Evolutionary conservation across 2,329 filamentous ascomycete species (phyloP), one percentile per base, ranked within the genome.

Genomic region (Nigrospora sphaerica): DNA sequence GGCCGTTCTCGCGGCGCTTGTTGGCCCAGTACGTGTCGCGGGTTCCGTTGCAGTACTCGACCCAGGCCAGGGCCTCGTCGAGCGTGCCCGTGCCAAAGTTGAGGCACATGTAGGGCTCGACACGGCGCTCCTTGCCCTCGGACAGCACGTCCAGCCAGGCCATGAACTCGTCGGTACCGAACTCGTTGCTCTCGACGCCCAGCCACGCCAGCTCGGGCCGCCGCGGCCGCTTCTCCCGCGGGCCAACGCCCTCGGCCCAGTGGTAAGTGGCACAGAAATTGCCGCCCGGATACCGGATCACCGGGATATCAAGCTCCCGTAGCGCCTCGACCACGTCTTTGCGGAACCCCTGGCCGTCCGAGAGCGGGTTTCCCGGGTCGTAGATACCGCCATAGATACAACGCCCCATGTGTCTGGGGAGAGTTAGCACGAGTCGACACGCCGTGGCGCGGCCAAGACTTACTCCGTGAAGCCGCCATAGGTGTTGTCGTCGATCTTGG

Each of bases 341-440:
- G 35, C 88, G 83, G 68, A 88, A 92, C 37, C 87, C 87, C 53
- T 86, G 73, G 45, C 80, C 72, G 55, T 91, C 86, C 2, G 85
- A 83, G n/a, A 90, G 74, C 3, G 80, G 68, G 62, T 83, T 90
- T 32, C 75, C 77, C 1, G 86, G 87, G 55, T 92, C 87, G 66
- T 90, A 92, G 61, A 93, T 85, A 53, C 88, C 88, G 52, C 86
- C 86, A 62, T 93, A 92, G 60, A 93, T 90, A 71, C 88, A 93
- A 51, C 88, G 81, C 57, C 88, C 88, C 87, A 93, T 93, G 66
- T 93, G 88, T 57, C 85, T 88, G 54, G 13, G 14, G 32, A 43
- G 33, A 33, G n/a, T 32, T 13, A 16, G 34, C 14, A 10, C 16
- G 34, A 10, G 23, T 28, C 34, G 34, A 36, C 16, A 17, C 6